Conservation (phyloP, 148 eudicot genomes). For the Rhododendron ovatum region DNA sequence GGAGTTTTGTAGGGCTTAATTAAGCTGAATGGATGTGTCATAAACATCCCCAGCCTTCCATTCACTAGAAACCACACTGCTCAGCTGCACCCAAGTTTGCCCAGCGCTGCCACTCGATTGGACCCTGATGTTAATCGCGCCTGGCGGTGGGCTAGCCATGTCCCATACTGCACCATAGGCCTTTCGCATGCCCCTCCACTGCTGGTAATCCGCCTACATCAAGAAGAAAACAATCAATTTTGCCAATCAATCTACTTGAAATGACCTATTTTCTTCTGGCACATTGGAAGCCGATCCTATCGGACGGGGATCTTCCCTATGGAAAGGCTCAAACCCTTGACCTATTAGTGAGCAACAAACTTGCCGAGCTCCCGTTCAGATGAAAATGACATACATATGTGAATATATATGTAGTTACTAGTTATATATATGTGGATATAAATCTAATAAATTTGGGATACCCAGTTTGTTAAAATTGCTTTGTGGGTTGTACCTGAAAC, state of each 20-base stretch:
- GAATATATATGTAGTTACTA: background rate
- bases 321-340: background rate
- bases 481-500: conserved; percentile 33
- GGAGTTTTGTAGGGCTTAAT: background rate
- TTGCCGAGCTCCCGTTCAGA: background rate
- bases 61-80: conserved; percentile 21
- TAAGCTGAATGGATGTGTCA: conserved; percentile 17
- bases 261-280: background rate
- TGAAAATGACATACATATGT: background rate
- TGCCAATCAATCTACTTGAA: background rate
- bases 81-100: conserved; percentile 29
- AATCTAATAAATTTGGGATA: background rate
- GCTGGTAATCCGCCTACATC: conserved; percentile 47
- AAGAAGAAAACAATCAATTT: background rate
- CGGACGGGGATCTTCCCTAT: background rate
- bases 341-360: background rate
- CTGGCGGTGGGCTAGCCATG: conserved; percentile 49
- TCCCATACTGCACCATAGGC: conserved; percentile 64
- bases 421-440: background rate
- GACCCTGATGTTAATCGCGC: conserved; percentile 28
- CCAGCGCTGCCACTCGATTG: conserved; percentile 26
- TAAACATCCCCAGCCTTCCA: conserved; percentile 39
- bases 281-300: background rate
- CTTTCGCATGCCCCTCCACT: conserved; percentile 49
- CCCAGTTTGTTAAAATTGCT: background rate